Evolutionary conservation across 176 grass and related monocot species (phyloP).

Genomic region (Triticum monococcum): DNA sequence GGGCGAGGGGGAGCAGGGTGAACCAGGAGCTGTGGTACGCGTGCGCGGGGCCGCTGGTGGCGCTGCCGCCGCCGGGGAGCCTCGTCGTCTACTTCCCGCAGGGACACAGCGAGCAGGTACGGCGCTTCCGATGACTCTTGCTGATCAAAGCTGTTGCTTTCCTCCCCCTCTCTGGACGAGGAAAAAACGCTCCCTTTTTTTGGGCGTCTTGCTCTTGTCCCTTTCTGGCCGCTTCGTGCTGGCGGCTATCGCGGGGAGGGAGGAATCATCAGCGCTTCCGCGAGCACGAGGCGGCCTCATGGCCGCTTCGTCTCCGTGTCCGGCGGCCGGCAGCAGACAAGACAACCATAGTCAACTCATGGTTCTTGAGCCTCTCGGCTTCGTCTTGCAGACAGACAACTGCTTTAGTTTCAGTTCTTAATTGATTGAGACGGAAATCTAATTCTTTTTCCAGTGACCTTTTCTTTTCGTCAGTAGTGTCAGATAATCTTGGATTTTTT

Average conservation of each 20-base stretch:
- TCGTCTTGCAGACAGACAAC: neutral
- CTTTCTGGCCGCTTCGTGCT: slow-evolving; percentile 27
- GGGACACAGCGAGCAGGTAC: slow-evolving; percentile 80
- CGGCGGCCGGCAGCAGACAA: neutral
- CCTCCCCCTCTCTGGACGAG: neutral
- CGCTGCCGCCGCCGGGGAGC: slow-evolving; percentile 61
- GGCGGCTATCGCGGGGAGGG: neutral
- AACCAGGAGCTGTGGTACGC: slow-evolving; percentile 86
- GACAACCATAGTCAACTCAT: neutral
- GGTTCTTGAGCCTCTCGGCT: slow-evolving; percentile 13
- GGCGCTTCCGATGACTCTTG: neutral
- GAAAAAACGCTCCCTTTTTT: neutral
- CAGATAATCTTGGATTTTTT: neutral
- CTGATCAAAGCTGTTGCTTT: slow-evolving; percentile 35
- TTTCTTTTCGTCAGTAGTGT: neutral
- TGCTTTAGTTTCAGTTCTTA: neutral
- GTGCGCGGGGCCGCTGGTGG: slow-evolving; percentile 70
- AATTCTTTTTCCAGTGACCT: neutral
- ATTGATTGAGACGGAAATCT: neutral
- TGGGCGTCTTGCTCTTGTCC: neutral
- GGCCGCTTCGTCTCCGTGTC: neutral
- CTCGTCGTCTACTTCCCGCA: slow-evolving; percentile 85
- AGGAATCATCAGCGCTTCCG: neutral
- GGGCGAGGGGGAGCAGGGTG: slow-evolving; percentile 31
- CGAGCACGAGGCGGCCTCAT: slow-evolving; percentile 12